Conservation (phyloP, 2,329 filamentous ascomycete species). For the Sphaerulina vaccinii region DNA sequence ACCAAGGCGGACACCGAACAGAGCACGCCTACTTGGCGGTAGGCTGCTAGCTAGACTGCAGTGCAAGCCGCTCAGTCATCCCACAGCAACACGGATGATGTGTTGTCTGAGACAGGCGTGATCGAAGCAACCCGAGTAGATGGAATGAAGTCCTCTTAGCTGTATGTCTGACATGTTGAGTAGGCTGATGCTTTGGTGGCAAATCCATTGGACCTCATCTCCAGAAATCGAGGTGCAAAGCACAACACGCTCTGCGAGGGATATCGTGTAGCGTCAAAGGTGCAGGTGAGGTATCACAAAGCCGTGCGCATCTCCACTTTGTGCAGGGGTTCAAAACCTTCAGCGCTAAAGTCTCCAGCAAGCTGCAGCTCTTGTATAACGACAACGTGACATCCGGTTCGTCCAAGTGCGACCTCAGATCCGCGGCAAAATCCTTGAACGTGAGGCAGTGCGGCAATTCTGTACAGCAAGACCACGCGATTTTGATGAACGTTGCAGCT, state of each 20-base stretch:
- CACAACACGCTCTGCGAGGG: not conserved
- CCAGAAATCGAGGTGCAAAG: not conserved
- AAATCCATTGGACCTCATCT: not conserved
- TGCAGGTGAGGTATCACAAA: conserved; percentile 17
- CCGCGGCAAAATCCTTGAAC: conserved; percentile 1
- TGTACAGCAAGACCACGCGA: conserved; percentile 7
- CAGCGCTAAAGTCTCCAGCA: conserved; percentile 8
- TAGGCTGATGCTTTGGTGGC: not conserved
- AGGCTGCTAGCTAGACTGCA: conserved; percentile 4
- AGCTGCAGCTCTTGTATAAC: conserved; percentile 9
- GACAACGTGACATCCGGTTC: conserved; percentile 5
- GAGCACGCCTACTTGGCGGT: conserved; percentile 1
- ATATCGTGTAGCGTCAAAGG: conserved; percentile 3
- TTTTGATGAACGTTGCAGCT: conserved; percentile 7
- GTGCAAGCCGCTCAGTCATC: not conserved
- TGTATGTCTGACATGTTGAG: not conserved
- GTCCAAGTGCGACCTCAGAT: conserved; percentile 1
- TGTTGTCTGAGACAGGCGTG: conserved; percentile 10
- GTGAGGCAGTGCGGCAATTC: not conserved
- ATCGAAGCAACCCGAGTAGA: not conserved
- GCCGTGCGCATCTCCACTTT: conserved; percentile 6
- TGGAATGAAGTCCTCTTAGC: not conserved
- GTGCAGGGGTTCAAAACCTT: conserved; percentile 3
- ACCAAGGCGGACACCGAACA: not conserved
- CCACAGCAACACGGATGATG: conserved; percentile 2